These are phyloP conservation scores for Cucurbita argyrosperma DNA, from an alignment of 306 rosid species.

Conservation along the genomic window DNA sequence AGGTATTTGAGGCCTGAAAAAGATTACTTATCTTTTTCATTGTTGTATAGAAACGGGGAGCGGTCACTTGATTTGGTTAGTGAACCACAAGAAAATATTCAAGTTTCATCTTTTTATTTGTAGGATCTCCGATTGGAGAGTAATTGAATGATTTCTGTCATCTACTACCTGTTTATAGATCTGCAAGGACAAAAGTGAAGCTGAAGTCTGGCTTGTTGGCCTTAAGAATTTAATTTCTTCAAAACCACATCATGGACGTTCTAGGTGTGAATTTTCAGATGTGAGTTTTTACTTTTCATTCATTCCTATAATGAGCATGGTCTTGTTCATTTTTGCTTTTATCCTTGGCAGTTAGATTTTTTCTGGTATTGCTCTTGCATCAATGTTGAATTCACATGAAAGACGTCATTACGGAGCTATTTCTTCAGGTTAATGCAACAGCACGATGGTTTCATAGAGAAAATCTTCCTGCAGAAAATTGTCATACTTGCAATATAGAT, in stretches of 20 bases:
- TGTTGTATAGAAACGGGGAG: conserved; percentile 57
- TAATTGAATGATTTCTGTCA: not conserved
- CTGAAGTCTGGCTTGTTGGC: conserved; percentile 67
- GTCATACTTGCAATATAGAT: not conserved
- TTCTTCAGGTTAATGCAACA: not conserved
- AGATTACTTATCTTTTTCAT: conserved; percentile 83
- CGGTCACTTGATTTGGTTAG: conserved; percentile 90
- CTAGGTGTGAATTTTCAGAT: conserved; percentile 40
- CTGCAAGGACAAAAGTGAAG: conserved; percentile 91
- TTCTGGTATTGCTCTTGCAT: not conserved
- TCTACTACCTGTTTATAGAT: conserved; percentile 35
- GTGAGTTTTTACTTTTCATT: conserved; percentile 36
- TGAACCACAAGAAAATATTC: conserved; percentile 6
- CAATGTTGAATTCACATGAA: not conserved
- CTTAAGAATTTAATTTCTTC: conserved; percentile 59
- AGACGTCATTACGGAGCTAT: not conserved
- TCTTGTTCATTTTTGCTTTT: not conserved
- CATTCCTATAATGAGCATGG: not conserved
- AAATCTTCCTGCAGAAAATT: not conserved
- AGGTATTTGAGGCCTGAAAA: conserved; percentile 88
- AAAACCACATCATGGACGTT: conserved; percentile 27
- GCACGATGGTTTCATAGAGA: not conserved
- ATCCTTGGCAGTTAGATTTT: not conserved
- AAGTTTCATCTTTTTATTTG: not conserved
- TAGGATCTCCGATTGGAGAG: not conserved